These are phyloP conservation scores for Prunus mongolica DNA, from an alignment of 306 rosid genomes.

Conservation along the genomic window DNA sequence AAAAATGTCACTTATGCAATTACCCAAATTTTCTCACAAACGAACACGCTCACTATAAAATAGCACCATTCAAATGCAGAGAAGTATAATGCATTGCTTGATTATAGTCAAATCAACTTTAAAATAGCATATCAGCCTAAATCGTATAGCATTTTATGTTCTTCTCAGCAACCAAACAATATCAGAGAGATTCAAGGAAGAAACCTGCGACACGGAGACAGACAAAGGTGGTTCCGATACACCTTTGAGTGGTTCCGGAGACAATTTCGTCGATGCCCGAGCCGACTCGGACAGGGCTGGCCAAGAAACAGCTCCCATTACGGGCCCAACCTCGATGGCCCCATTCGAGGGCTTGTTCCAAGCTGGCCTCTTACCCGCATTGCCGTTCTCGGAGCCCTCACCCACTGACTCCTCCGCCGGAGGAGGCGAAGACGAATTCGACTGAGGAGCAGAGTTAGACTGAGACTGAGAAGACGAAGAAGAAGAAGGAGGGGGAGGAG, in stretches of 20 bases:
- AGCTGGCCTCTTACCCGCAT: slow-evolving; percentile 54
- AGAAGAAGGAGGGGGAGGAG: slow-evolving; percentile 3
- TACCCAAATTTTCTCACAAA: not conserved
- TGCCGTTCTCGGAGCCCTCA: slow-evolving; percentile 43
- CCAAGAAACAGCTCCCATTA: slow-evolving; percentile 72
- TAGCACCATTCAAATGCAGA: not conserved
- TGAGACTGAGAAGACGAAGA: slow-evolving; percentile 10
- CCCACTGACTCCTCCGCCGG: slow-evolving; percentile 32
- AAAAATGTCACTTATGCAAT: not conserved
- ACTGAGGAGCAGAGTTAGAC: slow-evolving; percentile 1
- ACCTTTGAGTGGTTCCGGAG: slow-evolving; percentile 51
- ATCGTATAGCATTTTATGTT: not conserved
- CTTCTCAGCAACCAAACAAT: not conserved
- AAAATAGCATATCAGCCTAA: not conserved
- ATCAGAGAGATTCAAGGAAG: slow-evolving; percentile 15
- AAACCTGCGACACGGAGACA: slow-evolving; percentile 52
- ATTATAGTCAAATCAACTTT: not conserved
- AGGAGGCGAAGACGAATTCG: slow-evolving; percentile 27
- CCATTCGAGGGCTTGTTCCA: slow-evolving; percentile 76
- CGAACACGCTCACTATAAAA: not conserved
- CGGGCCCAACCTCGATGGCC: slow-evolving; percentile 48
- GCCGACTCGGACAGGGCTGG: slow-evolving; percentile 64
- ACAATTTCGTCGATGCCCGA: slow-evolving; percentile 41
- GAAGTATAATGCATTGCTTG: not conserved
- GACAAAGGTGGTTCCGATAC: slow-evolving; percentile 53